A percentile compares a stretch with the other conserved stretches of the same genome.
These are phyloP conservation scores for Epicoccum sorghinum DNA, from an alignment of 2,329 filamentous ascomycete species.

Conservation along the genomic window DNA sequence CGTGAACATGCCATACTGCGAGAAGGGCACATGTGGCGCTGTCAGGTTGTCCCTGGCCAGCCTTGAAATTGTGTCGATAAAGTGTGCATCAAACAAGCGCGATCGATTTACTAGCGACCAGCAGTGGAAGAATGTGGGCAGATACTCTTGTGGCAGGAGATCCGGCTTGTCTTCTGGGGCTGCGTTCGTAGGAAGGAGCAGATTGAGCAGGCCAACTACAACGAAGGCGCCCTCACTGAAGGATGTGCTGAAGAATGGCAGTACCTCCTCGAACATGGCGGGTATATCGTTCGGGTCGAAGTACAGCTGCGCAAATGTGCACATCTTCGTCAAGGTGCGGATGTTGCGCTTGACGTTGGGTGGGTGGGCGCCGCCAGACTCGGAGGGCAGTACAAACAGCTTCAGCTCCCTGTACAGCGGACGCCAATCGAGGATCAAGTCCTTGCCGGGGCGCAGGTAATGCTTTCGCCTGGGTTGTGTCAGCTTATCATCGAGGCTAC, in stretches of 20 bases:
- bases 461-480: slow-evolving; percentile 77
- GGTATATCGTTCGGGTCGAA: slow-evolving; percentile 88
- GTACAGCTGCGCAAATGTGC: slow-evolving; percentile 87
- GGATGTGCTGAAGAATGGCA: slow-evolving; percentile 82
- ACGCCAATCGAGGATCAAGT: slow-evolving; percentile 90
- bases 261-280: slow-evolving; percentile 64
- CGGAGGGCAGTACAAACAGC: slow-evolving; percentile 82
- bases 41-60: slow-evolving; percentile 82
- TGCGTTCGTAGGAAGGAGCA: slow-evolving; percentile 84
- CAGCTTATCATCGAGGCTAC: slow-evolving; percentile 19
- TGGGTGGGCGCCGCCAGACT: slow-evolving; percentile 70
- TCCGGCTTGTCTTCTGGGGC: slow-evolving; percentile 73
- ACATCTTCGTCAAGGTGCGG: slow-evolving; percentile 83
- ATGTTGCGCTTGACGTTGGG: slow-evolving; percentile 69
- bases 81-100: slow-evolving; percentile 82
- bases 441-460: slow-evolving; percentile 88
- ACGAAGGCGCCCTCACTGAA: slow-evolving; percentile 92
- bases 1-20: slow-evolving; percentile 88
- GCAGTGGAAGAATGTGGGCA: slow-evolving; percentile 94
- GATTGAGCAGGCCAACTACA: slow-evolving; percentile 84
- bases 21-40: slow-evolving; percentile 77
- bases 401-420: slow-evolving; percentile 94
- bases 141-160: slow-evolving; percentile 84
- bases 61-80: slow-evolving; percentile 88
- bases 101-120: slow-evolving; percentile 95